These are phyloP conservation scores for Chaetomidium leptoderma DNA, from an alignment of 495 filamentous ascomycete species.

Conservation along the genomic window DNA sequence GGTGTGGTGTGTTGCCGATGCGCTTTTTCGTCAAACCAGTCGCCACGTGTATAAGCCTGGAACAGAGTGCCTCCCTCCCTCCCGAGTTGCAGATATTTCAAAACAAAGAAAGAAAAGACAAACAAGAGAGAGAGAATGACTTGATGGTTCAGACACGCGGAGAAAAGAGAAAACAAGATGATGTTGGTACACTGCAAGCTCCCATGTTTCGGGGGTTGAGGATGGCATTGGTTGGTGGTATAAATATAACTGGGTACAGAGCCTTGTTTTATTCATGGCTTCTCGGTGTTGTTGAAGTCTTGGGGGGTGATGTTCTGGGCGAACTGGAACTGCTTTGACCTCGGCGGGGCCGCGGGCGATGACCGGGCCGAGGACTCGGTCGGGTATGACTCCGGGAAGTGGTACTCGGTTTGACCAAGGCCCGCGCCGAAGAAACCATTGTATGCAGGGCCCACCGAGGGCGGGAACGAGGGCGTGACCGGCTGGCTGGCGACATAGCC, in stretches of 20 bases:
- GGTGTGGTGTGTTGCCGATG: background rate
- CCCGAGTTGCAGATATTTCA: background rate
- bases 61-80: slow-evolving; percentile 4
- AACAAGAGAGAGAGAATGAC: slow-evolving; percentile 3
- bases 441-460: slow-evolving; percentile 36
- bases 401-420: slow-evolving; percentile 38
- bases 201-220: background rate
- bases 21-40: slow-evolving; percentile 13
- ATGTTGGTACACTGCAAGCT: slow-evolving; percentile 12
- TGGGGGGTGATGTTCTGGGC: slow-evolving; percentile 48
- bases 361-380: slow-evolving; percentile 39
- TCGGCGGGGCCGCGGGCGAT: slow-evolving; percentile 36
- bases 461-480: slow-evolving; percentile 41
- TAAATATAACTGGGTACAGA: background rate
- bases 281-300: slow-evolving; percentile 36
- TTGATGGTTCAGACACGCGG: background rate
- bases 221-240: background rate
- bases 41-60: slow-evolving; percentile 10
- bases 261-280: background rate
- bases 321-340: slow-evolving; percentile 47
- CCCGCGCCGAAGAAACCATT: slow-evolving; percentile 28
- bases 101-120: background rate
- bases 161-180: background rate
- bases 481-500: slow-evolving; percentile 43
- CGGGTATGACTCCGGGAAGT: slow-evolving; percentile 41